Percentiles rank a stretch among this genome's conserved stretches.
phyloP scores from a whole-genome alignment of 2,329 filamentous ascomycete genomes.

The Stagonosporopsis rhizophila region DNA sequence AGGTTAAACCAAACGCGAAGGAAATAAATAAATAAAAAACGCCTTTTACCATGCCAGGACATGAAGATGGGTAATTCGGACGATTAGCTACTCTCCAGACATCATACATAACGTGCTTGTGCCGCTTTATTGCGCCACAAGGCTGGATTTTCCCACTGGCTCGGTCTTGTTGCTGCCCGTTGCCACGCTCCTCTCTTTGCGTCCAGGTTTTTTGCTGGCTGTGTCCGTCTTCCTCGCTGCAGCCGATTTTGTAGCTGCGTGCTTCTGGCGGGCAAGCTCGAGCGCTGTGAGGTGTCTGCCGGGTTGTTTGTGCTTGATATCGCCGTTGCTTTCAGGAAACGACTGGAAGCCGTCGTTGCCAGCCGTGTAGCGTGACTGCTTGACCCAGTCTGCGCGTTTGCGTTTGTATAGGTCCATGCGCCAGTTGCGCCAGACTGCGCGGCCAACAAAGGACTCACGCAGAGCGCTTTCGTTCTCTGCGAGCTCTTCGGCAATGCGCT shows the following conservation, averaged over 20 bases:
- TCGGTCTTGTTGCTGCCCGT: slow-evolving; percentile 22
- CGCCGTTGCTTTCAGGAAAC: slow-evolving; percentile 53
- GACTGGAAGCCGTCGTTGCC: slow-evolving; percentile 59
- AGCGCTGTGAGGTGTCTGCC: slow-evolving; percentile 51
- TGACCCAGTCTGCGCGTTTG: slow-evolving; percentile 68
- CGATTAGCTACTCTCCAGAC: slow-evolving; percentile 2
- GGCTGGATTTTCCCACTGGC: slow-evolving; percentile 32
- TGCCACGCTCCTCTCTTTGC: slow-evolving; percentile 25
- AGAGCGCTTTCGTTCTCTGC: slow-evolving; percentile 64
- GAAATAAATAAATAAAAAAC: slow-evolving; percentile 16
- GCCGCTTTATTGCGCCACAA: slow-evolving; percentile 33
- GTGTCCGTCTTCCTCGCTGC: slow-evolving; percentile 43
- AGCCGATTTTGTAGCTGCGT: slow-evolving; percentile 56
- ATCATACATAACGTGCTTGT: slow-evolving; percentile 17
- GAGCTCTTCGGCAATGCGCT: slow-evolving; percentile 71
- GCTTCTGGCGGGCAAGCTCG: slow-evolving; percentile 65
- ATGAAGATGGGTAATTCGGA: slow-evolving; percentile 1
- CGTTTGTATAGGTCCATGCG: slow-evolving; percentile 74
- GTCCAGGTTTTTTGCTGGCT: slow-evolving; percentile 30
- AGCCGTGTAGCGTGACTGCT: slow-evolving; percentile 62
- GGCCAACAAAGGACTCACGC: slow-evolving; percentile 69
- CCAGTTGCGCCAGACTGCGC: slow-evolving; percentile 78
- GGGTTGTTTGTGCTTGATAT: slow-evolving; percentile 32
- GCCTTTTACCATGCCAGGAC: slow-evolving; percentile 32
- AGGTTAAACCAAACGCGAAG: slow-evolving; percentile 4